phyloP scores from a whole-genome alignment of 257 asterid species.

The Striga asiatica region DNA sequence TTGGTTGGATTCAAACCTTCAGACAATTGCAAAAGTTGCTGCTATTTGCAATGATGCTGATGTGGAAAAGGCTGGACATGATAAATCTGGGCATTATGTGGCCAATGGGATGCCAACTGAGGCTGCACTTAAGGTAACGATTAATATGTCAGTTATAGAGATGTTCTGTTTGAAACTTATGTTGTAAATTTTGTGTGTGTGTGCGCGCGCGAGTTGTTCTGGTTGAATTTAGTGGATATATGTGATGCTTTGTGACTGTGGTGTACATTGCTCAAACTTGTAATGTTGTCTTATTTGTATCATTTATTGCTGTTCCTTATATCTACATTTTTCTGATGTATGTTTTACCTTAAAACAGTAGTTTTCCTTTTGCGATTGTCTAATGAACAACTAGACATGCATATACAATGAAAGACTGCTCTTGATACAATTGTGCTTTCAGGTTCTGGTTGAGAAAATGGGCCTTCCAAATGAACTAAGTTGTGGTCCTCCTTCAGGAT shows the following conservation, averaged over 20 bases:
- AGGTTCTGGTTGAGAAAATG: constrained; percentile 98
- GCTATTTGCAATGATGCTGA: constrained; percentile 94
- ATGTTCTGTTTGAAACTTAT: neutral
- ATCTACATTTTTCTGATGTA: neutral
- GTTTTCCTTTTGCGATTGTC: neutral
- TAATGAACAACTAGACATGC: neutral
- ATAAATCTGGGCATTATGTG: constrained; percentile 39
- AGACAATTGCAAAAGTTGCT: constrained; percentile 87
- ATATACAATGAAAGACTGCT: neutral
- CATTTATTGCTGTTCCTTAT: neutral
- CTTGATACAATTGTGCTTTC: constrained; percentile 16
- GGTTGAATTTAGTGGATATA: neutral
- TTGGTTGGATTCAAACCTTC: constrained; percentile 64
- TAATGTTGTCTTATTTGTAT: neutral
- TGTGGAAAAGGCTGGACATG: constrained; percentile 70
- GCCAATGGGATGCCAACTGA: constrained; percentile 95
- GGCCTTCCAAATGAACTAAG: constrained; percentile 61
- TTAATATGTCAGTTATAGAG: constrained; percentile 3
- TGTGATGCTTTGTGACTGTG: neutral
- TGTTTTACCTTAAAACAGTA: neutral
- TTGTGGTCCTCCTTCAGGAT: constrained; percentile 40
- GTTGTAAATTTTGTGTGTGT: too few species aligned
- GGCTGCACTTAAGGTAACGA: constrained; percentile 84
- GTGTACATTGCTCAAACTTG: neutral
- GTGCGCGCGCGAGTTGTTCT: too few species aligned